A percentile compares a stretch with the other conserved stretches of the same genome.
phyloP scores from a whole-genome alignment of 768 basidiomycete genomes.

The Mycena vitilis region DNA sequence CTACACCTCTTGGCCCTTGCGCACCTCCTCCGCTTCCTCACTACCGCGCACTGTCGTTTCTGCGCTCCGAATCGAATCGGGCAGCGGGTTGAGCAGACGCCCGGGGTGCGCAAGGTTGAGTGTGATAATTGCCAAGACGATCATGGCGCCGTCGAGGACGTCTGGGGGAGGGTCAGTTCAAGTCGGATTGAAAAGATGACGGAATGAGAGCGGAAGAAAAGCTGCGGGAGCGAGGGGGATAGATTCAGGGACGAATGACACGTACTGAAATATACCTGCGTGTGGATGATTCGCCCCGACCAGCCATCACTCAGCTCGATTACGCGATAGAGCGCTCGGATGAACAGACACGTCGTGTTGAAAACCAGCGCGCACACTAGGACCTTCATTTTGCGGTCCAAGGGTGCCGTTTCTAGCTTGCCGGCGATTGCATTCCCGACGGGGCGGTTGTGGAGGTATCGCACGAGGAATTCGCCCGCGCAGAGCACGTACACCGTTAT shows the following conservation, averaged over 20 bases:
- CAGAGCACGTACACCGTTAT: slow-evolving; percentile 41
- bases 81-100: too few relatives aligned
- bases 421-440: neutral
- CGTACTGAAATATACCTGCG: slow-evolving; percentile 49
- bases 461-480: slow-evolving; percentile 57
- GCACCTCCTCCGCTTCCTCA: too few relatives aligned
- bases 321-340: slow-evolving; percentile 48
- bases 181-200: too few relatives aligned
- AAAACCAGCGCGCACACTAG: slow-evolving; percentile 21
- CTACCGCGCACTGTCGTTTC: too few relatives aligned
- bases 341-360: slow-evolving; percentile 32
- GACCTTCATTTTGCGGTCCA: slow-evolving; percentile 1
- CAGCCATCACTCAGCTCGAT: slow-evolving; percentile 48
- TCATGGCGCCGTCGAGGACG: too few relatives aligned
- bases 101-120: too few relatives aligned
- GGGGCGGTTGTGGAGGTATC: slow-evolving; percentile 34
- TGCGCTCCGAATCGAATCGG: too few relatives aligned
- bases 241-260: neutral
- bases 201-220: neutral
- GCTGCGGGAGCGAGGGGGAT: too few relatives aligned
- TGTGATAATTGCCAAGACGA: too few relatives aligned
- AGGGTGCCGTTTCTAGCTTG: neutral
- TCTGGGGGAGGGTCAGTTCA: too few relatives aligned
- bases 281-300: slow-evolving; percentile 46
- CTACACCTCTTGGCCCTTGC: too few relatives aligned